Evolutionary conservation across 176 grass and related monocot species (phyloP).

Genomic region (Pontederia paniculata): DNA sequence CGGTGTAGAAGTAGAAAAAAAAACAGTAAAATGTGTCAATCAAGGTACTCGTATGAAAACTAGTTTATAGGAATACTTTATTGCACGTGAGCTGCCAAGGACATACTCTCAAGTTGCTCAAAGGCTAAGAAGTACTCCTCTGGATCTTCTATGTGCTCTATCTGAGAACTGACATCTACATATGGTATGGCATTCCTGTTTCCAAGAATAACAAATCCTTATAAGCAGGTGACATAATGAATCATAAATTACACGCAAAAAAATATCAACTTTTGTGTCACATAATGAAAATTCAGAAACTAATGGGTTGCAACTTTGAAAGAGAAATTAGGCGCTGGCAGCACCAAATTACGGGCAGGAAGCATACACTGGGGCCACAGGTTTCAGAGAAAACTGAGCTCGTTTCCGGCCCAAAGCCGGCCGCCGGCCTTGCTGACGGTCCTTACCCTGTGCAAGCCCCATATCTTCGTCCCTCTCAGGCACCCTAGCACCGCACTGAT

Average conservation of each 20-base stretch:
- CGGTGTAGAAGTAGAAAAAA: conserved; percentile 19
- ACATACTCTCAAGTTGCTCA: conserved; percentile 39
- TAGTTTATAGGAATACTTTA: background rate
- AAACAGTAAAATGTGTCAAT: background rate
- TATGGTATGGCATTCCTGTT: conserved; percentile 25
- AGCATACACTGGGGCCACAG: conserved; percentile 13
- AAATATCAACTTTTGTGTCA: no score
- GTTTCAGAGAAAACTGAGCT: conserved; percentile 25
- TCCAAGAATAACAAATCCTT: conserved; percentile 16
- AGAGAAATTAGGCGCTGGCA: background rate
- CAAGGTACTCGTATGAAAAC: background rate
- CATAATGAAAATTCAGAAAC: no score
- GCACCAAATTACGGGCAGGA: background rate
- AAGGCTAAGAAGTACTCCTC: conserved; percentile 21
- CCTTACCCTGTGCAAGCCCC: conserved; percentile 1
- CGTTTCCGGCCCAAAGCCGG: conserved; percentile 30
- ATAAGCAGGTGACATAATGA: background rate
- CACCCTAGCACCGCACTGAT: conserved; percentile 8
- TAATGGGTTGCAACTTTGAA: background rate
- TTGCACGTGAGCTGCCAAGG: background rate
- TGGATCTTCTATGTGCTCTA: conserved; percentile 30
- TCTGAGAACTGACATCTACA: conserved; percentile 24
- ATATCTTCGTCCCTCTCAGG: conserved; percentile 14
- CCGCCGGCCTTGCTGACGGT: conserved; percentile 25
- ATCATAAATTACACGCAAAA: background rate